Evolutionary conservation across 2,329 filamentous ascomycete genomes (phyloP).

Genomic region (Alternaria postmessia): DNA sequence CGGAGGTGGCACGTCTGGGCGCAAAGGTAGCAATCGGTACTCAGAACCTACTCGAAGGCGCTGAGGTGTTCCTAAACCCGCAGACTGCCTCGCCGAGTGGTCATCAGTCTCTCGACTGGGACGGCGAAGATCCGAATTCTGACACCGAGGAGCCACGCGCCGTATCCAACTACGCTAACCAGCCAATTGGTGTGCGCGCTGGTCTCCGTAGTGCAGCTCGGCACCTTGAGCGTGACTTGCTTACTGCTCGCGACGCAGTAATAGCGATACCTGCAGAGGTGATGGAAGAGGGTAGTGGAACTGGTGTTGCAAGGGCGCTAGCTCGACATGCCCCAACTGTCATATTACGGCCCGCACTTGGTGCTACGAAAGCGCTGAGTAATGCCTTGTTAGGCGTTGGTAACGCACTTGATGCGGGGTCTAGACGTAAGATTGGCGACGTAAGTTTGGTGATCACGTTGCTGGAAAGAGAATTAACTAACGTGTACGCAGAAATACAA

Average conservation of each 20-base stretch:
- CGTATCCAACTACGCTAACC: constrained; percentile 91
- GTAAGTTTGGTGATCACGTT: constrained; percentile 64
- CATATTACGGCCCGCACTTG: constrained; percentile 88
- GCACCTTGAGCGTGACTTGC: constrained; percentile 85
- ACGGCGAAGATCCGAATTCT: constrained; percentile 65
- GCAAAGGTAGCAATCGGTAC: constrained; percentile 95
- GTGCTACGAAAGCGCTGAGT: constrained; percentile 85
- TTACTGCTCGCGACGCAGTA: constrained; percentile 86
- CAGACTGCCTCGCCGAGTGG: constrained; percentile 32
- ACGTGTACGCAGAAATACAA: constrained; percentile 13
- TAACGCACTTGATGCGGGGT: constrained; percentile 86
- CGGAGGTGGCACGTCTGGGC: constrained; percentile 90
- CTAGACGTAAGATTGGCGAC: constrained; percentile 83
- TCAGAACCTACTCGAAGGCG: constrained; percentile 88
- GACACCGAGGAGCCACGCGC: constrained; percentile 77
- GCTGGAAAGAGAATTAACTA: neutral
- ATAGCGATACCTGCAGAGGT: constrained; percentile 93
- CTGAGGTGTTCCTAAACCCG: constrained; percentile 76
- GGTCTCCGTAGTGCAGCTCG: constrained; percentile 84
- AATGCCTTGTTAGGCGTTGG: constrained; percentile 91
- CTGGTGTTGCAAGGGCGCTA: constrained; percentile 80
- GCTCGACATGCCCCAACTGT: constrained; percentile 88
- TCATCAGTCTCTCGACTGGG: constrained; percentile 52
- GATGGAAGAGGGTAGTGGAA: constrained; percentile 83
- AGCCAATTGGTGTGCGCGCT: constrained; percentile 87